A percentile compares a stretch with the other conserved stretches of the same genome.
Evolutionary conservation across 352 stramenopile genomes (phyloP).

Genomic region (Phytophthora chlamydospora): DNA sequence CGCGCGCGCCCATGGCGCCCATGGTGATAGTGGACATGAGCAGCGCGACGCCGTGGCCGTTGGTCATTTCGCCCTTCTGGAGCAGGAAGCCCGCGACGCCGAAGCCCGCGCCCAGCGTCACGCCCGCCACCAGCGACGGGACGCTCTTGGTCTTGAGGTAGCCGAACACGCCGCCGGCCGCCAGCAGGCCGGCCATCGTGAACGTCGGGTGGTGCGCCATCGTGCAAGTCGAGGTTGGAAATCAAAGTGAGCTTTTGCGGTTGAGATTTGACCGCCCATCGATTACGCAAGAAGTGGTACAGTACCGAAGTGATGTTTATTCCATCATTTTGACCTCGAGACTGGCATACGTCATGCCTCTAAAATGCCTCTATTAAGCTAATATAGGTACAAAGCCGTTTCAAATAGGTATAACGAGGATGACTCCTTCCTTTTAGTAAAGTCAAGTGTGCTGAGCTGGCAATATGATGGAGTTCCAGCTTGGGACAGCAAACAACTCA

Average conservation of each 20-base stretch:
- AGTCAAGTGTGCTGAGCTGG: too few species aligned
- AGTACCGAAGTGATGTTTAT: too few species aligned
- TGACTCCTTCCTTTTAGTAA: too few species aligned
- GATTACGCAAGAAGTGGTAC: too few species aligned
- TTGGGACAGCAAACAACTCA: too few species aligned
- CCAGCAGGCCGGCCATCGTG: constrained; percentile 79
- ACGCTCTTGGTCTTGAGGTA: constrained; percentile 85
- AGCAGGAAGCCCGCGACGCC: constrained; percentile 80
- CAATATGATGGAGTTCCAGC: too few species aligned
- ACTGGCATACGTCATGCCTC: too few species aligned
- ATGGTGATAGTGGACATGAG: constrained; percentile 87
- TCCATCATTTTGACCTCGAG: too few species aligned
- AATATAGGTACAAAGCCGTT: too few species aligned
- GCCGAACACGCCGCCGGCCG: constrained; percentile 72
- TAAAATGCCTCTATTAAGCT: too few species aligned
- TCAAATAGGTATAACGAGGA: too few species aligned
- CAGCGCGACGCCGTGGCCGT: constrained; percentile 81
- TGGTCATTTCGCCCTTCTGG: constrained; percentile 80
- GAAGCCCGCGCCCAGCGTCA: constrained; percentile 83
- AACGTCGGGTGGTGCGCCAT: constrained; percentile 87
- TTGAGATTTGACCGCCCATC: neutral
- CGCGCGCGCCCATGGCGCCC: constrained; percentile 84
- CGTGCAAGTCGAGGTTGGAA: constrained; percentile 7
- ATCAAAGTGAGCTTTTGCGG: constrained; percentile 1
- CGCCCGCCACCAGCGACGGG: constrained; percentile 80